Conservation (phyloP, 495 filamentous ascomycete species). For the Neurospora sp. region DNA sequence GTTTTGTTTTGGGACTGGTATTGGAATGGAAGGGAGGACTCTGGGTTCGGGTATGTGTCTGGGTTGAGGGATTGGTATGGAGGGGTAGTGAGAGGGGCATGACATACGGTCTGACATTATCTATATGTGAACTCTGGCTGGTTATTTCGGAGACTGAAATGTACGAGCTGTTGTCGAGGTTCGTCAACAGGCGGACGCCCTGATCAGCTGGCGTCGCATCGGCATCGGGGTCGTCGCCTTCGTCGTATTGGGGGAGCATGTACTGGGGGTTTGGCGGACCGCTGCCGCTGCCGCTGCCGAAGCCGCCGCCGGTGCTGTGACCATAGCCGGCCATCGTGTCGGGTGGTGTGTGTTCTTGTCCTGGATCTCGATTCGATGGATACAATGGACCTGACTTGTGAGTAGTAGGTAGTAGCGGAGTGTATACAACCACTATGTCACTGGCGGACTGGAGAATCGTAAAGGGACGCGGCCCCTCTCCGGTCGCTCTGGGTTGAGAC, state of each 20-base stretch:
- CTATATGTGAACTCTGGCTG: not conserved
- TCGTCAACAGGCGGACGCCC: constrained; percentile 41
- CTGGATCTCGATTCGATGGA: not conserved
- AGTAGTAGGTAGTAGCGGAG: not conserved
- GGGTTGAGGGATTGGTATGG: not conserved
- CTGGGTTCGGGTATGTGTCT: not conserved
- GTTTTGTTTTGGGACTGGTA: not conserved
- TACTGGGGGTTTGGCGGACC: constrained; percentile 31
- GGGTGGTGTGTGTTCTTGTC: not conserved
- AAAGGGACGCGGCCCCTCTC: constrained; percentile 1
- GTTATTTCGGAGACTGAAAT: not conserved
- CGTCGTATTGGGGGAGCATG: constrained; percentile 37
- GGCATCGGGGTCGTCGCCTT: constrained; percentile 33
- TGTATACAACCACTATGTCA: not conserved
- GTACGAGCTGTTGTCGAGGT: not conserved
- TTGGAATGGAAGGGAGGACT: not conserved
- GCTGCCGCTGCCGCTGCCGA: not conserved
- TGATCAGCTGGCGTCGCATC: constrained; percentile 19
- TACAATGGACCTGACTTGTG: not conserved
- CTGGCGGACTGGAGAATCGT: not conserved
- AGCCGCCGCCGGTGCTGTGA: not conserved
- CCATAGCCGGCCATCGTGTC: not conserved
- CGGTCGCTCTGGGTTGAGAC: not conserved
- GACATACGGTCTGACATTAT: constrained; percentile 32
- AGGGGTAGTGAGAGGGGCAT: constrained; percentile 11